Conservation (phyloP, 192 early-diverging fungal species). For the Backusella tarrabulga region DNA sequence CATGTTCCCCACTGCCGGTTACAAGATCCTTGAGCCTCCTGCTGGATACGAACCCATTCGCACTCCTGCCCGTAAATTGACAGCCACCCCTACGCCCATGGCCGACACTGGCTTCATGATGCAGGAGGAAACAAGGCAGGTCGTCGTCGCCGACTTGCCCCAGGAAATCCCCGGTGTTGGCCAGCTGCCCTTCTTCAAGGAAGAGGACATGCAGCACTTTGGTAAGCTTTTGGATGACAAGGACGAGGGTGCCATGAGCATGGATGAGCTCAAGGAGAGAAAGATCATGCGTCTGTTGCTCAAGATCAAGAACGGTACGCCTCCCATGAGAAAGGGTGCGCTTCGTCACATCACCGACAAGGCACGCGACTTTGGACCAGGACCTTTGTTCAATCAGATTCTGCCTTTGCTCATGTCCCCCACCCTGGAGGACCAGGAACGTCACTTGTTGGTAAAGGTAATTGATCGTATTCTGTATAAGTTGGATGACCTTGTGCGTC, state of each 20-base stretch:
- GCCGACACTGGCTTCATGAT: constrained; percentile 80
- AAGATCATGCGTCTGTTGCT: constrained; percentile 95
- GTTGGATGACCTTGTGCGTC: constrained; percentile 93
- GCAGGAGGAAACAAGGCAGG: constrained; percentile 72
- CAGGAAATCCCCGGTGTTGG: constrained; percentile 88
- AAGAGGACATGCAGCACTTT: constrained; percentile 98
- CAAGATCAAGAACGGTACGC: constrained; percentile 98
- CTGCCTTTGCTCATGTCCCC: constrained; percentile 95
- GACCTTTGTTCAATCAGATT: constrained; percentile 94
- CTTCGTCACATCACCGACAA: constrained; percentile 95
- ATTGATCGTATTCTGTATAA: constrained; percentile 96
- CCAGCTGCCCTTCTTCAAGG: constrained; percentile 89
- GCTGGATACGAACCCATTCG: constrained; percentile 88
- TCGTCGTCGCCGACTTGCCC: constrained; percentile 63
- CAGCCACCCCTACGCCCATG: constrained; percentile 90
- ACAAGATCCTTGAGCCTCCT: constrained; percentile 90
- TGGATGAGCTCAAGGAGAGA: constrained; percentile 90
- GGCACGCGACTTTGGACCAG: constrained; percentile 92
- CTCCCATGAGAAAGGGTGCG: constrained; percentile 89
- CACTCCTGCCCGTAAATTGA: constrained; percentile 94
- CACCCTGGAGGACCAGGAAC: constrained; percentile 97
- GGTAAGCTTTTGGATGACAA: constrained; percentile 84
- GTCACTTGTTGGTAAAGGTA: constrained; percentile 97
- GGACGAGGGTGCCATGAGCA: constrained; percentile 77
- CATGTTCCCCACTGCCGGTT: constrained; percentile 89